These are phyloP conservation scores for Pestalotiopsis sp. DNA, from an alignment of 2,329 filamentous ascomycete species.

Conservation along the genomic window DNA sequence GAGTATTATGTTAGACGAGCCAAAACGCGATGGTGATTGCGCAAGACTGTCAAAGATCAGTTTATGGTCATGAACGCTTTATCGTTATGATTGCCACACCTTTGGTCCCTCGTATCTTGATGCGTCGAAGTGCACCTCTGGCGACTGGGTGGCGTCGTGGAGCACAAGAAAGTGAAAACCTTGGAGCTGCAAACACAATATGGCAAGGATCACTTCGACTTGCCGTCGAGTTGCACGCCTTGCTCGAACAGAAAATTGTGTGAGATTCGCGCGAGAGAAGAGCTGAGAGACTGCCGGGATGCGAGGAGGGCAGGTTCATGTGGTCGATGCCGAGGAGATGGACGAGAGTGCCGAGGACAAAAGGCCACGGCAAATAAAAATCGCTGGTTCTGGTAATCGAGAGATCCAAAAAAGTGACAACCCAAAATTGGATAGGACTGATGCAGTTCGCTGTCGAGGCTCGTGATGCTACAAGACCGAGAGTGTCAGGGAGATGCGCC, in stretches of 20 bases:
- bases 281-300: not conserved
- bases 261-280: not conserved
- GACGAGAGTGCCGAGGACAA: not conserved
- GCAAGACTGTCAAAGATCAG: too few relatives aligned
- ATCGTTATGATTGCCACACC: too few relatives aligned
- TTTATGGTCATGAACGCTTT: too few relatives aligned
- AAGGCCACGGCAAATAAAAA: not conserved
- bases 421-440: constrained; percentile 13
- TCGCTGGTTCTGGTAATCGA: not conserved
- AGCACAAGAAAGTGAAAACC: too few relatives aligned
- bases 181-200: too few relatives aligned
- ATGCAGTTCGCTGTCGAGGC: constrained; percentile 10
- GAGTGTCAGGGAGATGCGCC: not conserved
- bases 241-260: not conserved
- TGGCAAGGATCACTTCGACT: too few relatives aligned
- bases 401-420: constrained; percentile 6
- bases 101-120: too few relatives aligned
- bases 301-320: not conserved
- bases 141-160: too few relatives aligned
- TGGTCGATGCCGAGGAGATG: not conserved
- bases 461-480: not conserved
- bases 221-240: too few relatives aligned
- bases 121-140: too few relatives aligned
- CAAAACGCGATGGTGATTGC: too few relatives aligned
- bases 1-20: too few relatives aligned